These are phyloP conservation scores for Spizellomyces sp. DNA, from an alignment of 192 early-diverging fungal species.

Conservation along the genomic window DNA sequence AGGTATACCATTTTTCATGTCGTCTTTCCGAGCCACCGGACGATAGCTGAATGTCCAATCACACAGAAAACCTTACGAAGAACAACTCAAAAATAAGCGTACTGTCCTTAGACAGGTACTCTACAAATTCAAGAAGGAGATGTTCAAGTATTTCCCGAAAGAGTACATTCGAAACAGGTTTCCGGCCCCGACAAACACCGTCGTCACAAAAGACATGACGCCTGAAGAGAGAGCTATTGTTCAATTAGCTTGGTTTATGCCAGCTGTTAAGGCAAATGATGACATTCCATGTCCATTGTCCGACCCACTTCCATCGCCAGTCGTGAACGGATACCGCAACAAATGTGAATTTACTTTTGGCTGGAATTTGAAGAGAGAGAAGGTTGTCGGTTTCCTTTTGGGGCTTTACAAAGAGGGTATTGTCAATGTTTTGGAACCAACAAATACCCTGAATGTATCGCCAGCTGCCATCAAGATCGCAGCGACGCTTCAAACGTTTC, in stretches of 20 bases:
- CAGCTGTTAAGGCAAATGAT: constrained; percentile 4
- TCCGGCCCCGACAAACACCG: background rate
- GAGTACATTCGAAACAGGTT: constrained; percentile 10
- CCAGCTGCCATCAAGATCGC: constrained; percentile 55
- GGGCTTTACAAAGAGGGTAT: constrained; percentile 68
- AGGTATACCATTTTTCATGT: constrained; percentile 12
- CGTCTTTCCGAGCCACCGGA: no score
- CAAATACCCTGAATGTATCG: constrained; percentile 40
- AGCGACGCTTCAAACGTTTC: constrained; percentile 40
- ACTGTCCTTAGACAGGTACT: constrained; percentile 40
- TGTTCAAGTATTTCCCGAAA: constrained; percentile 40
- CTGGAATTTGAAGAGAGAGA: constrained; percentile 51
- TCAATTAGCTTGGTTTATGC: constrained; percentile 20
- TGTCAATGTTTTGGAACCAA: constrained; percentile 50
- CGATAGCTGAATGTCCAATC: no score
- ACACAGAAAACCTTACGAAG: constrained; percentile 47
- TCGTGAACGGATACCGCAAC: constrained; percentile 63
- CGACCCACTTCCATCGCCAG: constrained; percentile 55
- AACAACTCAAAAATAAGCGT: constrained; percentile 60
- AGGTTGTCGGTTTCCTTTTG: constrained; percentile 66
- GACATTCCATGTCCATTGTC: constrained; percentile 32
- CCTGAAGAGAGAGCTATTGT: constrained; percentile 28
- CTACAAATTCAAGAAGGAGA: constrained; percentile 37
- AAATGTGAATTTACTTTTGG: constrained; percentile 83
- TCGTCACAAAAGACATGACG: constrained; percentile 31